Conservation (phyloP, 2,329 filamentous ascomycete genomes). For the Fusarium anguioides region DNA sequence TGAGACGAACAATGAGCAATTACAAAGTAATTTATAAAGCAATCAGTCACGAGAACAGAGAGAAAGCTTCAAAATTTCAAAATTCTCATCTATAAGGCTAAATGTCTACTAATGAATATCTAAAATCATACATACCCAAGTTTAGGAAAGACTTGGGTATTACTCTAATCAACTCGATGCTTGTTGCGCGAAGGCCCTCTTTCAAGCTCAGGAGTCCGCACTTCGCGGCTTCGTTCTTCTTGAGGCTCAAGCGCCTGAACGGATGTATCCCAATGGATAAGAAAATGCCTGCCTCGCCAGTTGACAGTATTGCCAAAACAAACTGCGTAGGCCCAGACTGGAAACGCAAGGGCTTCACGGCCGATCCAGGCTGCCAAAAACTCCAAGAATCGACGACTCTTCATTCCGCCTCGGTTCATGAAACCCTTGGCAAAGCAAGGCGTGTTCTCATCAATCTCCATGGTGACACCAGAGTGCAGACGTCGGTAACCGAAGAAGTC, state of each 20-base stretch:
- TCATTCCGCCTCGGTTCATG: slow-evolving; percentile 50
- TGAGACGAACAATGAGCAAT: not conserved
- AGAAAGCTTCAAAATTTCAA: too few relatives aligned
- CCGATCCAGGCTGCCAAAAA: slow-evolving; percentile 89
- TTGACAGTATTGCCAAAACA: slow-evolving; percentile 86
- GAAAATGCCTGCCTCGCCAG: slow-evolving; percentile 87
- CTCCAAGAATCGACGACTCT: slow-evolving; percentile 68
- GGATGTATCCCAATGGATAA: slow-evolving; percentile 84
- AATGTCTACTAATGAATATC: too few relatives aligned
- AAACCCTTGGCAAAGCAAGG: slow-evolving; percentile 75
- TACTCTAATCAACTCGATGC: slow-evolving; percentile 39
- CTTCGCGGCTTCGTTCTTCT: slow-evolving; percentile 15
- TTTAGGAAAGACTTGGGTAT: too few relatives aligned
- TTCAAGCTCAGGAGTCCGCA: slow-evolving; percentile 42
- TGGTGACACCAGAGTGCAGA: slow-evolving; percentile 77
- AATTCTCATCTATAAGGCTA: too few relatives aligned
- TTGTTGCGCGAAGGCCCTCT: slow-evolving; percentile 41
- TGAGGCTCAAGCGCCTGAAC: slow-evolving; percentile 62
- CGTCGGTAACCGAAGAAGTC: slow-evolving; percentile 80
- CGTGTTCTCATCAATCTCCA: slow-evolving; percentile 77
- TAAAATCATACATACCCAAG: too few relatives aligned
- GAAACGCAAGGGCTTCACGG: slow-evolving; percentile 82
- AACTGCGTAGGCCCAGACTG: slow-evolving; percentile 91
- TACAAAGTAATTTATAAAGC: not conserved
- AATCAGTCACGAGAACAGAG: too few relatives aligned